Percentiles rank a stretch among this genome's conserved stretches.
phyloP scores from a whole-genome alignment of 164 flowering plant species.

The Aristolochia fimbriata region DNA sequence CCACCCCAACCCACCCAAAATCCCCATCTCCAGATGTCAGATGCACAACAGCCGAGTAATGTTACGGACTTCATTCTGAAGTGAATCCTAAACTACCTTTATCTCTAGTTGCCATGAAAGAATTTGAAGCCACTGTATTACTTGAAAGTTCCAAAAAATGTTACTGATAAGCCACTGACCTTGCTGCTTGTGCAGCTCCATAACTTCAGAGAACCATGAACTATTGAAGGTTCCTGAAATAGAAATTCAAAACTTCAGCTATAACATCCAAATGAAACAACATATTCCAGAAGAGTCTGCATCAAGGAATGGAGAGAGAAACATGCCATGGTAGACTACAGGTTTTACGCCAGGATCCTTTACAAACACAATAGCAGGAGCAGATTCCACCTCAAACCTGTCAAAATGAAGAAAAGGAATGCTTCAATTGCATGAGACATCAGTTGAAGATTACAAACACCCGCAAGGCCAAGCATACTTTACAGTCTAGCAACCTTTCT shows the following conservation, averaged over 20 bases:
- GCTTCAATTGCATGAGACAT: too few species aligned
- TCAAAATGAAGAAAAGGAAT: too few species aligned
- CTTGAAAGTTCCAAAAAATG: not conserved
- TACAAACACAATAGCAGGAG: conserved; percentile 82
- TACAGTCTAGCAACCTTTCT: not conserved
- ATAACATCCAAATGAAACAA: too few species aligned
- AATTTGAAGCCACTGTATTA: not conserved
- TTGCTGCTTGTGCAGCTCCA: conserved; percentile 77
- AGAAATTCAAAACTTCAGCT: conserved; percentile 1
- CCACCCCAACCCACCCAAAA: too few species aligned
- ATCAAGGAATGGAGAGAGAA: not conserved
- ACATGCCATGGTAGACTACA: conserved; percentile 63
- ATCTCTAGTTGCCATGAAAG: not conserved
- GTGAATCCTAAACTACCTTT: not conserved
- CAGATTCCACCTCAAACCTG: conserved; percentile 90
- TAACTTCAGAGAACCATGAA: conserved; percentile 39
- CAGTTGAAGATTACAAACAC: too few species aligned
- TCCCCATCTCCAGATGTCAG: not conserved
- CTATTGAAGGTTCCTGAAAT: conserved; percentile 51
- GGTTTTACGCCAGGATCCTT: conserved; percentile 87
- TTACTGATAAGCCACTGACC: conserved; percentile 21
- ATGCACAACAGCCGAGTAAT: too few species aligned
- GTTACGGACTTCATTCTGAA: not conserved
- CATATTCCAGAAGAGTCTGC: too few species aligned
- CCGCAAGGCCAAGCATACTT: not conserved